phyloP scores from a whole-genome alignment of 192 early-diverging fungal genomes.

The Funneliformis geosporum region DNA sequence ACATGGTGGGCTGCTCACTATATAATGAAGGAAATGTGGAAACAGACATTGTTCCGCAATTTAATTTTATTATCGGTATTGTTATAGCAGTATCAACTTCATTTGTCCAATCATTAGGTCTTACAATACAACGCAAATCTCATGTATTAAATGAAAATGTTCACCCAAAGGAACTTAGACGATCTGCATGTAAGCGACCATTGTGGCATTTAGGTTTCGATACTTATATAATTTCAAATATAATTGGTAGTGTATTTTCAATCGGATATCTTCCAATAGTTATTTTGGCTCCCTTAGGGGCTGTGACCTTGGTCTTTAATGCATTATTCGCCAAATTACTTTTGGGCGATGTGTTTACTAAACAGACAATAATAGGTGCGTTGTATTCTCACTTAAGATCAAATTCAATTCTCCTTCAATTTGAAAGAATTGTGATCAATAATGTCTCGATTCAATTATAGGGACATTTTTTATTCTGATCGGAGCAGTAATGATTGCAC shows the following conservation, averaged over 20 bases:
- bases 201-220: conserved; percentile 70
- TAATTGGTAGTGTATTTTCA: conserved; percentile 69
- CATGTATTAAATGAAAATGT: conserved; percentile 62
- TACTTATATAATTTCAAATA: conserved; percentile 68
- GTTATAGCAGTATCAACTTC: conserved; percentile 64
- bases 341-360: conserved; percentile 63
- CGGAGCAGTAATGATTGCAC: conserved; percentile 65
- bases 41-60: not conserved
- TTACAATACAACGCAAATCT: conserved; percentile 76
- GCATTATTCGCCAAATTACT: conserved; percentile 70
- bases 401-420: not conserved
- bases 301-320: conserved; percentile 75
- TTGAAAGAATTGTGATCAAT: not conserved
- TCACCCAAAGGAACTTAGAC: conserved; percentile 49
- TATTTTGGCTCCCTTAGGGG: conserved; percentile 74
- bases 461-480: conserved; percentile 68
- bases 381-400: not conserved
- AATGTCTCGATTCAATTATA: conserved; percentile 26
- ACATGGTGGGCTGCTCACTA: not conserved
- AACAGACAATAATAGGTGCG: conserved; percentile 55
- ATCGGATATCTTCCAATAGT: conserved; percentile 78
- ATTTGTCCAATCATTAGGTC: conserved; percentile 72
- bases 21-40: not conserved
- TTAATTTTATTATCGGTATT: conserved; percentile 52
- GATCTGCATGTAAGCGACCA: conserved; percentile 53